phyloP scores from a whole-genome alignment of 768 basidiomycete genomes.

The Psilocybe cubensis region DNA sequence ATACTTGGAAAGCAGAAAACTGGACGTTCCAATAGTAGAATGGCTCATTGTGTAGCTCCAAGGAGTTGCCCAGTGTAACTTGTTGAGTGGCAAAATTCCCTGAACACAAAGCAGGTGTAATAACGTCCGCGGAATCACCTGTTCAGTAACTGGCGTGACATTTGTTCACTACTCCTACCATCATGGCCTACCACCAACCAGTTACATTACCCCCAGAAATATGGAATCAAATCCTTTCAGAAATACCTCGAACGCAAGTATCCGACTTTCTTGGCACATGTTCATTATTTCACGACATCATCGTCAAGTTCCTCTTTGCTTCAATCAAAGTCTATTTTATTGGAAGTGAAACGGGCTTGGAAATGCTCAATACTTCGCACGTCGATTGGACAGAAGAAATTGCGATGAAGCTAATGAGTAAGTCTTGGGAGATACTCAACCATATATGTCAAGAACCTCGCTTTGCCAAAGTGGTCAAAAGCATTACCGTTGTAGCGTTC shows the following conservation, averaged over 20 bases:
- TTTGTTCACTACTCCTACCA: too few relatives aligned
- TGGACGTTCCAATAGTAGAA: conserved; percentile 62
- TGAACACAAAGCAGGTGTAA: too few relatives aligned
- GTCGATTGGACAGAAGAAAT: conserved; percentile 30
- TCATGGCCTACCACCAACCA: conserved; percentile 14
- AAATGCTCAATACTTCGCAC: conserved; percentile 34
- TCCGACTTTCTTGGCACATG: conserved; percentile 35
- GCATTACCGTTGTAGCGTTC: conserved; percentile 39
- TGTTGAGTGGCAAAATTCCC: too few relatives aligned
- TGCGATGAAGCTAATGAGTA: conserved; percentile 33
- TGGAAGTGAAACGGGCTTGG: conserved; percentile 25
- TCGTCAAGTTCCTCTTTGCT: conserved; percentile 34
- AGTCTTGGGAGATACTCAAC: conserved; percentile 43
- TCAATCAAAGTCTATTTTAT: conserved; percentile 42
- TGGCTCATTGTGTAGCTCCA: conserved; percentile 44
- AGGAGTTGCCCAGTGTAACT: too few relatives aligned
- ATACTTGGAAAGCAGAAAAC: conserved; percentile 64
- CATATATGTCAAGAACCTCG: conserved; percentile 34
- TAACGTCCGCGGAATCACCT: too few relatives aligned
- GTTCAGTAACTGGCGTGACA: too few relatives aligned
- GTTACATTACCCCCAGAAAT: conserved; percentile 37
- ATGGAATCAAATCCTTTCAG: conserved; percentile 36
- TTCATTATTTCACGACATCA: conserved; percentile 39
- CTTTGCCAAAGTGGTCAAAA: conserved; percentile 38
- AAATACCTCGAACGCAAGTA: conserved; percentile 30